Base-by-base conservation (phyloP, 169 alveolate species). In the Eimeria necatrix region DNA sequence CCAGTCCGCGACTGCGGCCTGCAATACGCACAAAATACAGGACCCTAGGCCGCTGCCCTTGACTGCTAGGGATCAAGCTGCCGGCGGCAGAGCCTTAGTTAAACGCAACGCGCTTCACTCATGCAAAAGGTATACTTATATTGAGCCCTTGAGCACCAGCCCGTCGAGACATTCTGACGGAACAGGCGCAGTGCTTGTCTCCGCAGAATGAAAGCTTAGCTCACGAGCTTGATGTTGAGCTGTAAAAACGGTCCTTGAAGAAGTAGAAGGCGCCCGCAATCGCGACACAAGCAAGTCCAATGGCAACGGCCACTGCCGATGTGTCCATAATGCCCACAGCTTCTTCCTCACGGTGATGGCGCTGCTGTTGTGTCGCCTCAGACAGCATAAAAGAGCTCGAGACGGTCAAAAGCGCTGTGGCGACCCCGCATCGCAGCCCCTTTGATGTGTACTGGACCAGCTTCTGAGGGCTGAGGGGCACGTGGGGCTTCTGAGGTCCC, bases 1-100 rank as follows among this genome's bases (percentile, higher is more conserved):
- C 12, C 78, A 68, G 78, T 52, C 32, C 78, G n/a, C 32, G 78
- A 3, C 78, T 68, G 78, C 32, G 78, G 14, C 46, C 78, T 68
- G 78, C 46, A 24, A 14, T 7, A 3, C 5, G 9, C n/a, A n/a
- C 46, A 68, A 24, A n/a, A 24, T 8, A 18, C n/a, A 68, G 1
- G 1, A 10, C 12, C 22, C 68, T 12, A 1, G 68, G 68, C 22
- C 68, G 2, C 68, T 12, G 68, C 41, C 41, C 41, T 32, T 32
- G 41, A 2, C 41, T 32, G 41, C 68, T 18, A 56, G 68, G 2
- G 2, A 12, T 10, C 22, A 10, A 56, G 68, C 22, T 10, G 68
- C 68, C 0, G 68, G 22, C 68, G 20, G 2, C 20, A 18, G 68
- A 3, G 68, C 68, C 68, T 18, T 18, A 56, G 20, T 56, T 12